These are phyloP conservation scores for Neurospora discreta DNA, from an alignment of 495 filamentous ascomycete species.

Conservation along the genomic window DNA sequence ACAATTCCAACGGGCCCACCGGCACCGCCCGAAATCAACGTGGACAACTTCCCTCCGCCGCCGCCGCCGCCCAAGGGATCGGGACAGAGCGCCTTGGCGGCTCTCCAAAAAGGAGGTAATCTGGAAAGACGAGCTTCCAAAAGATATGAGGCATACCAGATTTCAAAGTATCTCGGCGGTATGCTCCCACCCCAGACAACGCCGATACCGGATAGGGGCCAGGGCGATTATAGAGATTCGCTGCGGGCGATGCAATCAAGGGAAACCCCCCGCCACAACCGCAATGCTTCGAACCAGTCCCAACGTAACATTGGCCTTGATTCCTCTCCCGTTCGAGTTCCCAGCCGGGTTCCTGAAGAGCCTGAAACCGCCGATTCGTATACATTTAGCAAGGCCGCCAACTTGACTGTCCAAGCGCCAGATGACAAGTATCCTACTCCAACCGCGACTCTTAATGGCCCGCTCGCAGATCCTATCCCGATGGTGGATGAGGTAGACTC, in stretches of 20 bases:
- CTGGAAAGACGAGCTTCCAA: conserved; percentile 88
- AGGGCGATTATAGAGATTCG: conserved; percentile 75
- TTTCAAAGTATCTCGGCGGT: conserved; percentile 80
- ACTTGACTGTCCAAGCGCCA: conserved; percentile 42
- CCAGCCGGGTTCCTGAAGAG: conserved; percentile 58
- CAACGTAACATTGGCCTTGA: conserved; percentile 32
- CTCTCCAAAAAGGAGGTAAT: conserved; percentile 80
- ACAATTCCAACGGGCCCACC: conserved; percentile 29
- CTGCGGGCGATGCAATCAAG: conserved; percentile 82
- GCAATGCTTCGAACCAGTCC: conserved; percentile 34
- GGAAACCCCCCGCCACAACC: conserved; percentile 54
- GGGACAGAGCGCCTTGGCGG: conserved; percentile 82
- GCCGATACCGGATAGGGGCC: conserved; percentile 75
- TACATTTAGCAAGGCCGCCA: conserved; percentile 25
- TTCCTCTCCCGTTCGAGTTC: conserved; percentile 47
- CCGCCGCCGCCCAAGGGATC: conserved; percentile 70
- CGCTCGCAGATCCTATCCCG: conserved; percentile 28
- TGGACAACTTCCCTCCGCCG: conserved; percentile 51
- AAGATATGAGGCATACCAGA: conserved; percentile 90
- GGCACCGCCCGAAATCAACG: conserved; percentile 22
- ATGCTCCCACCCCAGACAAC: conserved; percentile 69
- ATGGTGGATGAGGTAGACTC: conserved; percentile 20
- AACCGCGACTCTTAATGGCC: conserved; percentile 40
- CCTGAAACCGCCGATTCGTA: conserved; percentile 33
- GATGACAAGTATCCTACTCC: conserved; percentile 48